Conservation (phyloP, 139 green algal genomes). For the Ettlia oleoabundans region DNA sequence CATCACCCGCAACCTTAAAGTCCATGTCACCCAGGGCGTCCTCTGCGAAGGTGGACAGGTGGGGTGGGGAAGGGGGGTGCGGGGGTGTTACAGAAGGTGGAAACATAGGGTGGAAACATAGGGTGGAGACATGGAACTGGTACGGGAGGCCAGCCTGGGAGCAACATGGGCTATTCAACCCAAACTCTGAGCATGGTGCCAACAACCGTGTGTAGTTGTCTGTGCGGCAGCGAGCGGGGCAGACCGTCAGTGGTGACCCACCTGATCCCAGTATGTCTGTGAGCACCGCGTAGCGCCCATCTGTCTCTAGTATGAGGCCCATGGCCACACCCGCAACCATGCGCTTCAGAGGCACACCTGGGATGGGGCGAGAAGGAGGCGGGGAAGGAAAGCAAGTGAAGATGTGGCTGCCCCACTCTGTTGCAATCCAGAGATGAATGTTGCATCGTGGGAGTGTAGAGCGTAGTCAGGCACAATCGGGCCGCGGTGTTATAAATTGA, state of each 20-base stretch:
- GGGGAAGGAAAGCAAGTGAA: neutral
- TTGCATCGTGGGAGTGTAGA: too few species aligned
- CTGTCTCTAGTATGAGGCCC: conserved; percentile 92
- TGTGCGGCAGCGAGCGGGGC: neutral
- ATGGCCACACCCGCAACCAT: conserved; percentile 97
- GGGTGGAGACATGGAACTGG: neutral
- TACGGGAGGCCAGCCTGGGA: neutral
- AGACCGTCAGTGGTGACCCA: neutral
- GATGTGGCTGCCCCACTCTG: neutral
- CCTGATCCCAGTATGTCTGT: conserved; percentile 91
- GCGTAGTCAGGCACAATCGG: too few species aligned
- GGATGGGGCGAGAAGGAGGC: neutral
- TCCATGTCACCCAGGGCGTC: conserved; percentile 99
- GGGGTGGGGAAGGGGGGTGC: neutral
- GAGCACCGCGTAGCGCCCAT: conserved; percentile 71
- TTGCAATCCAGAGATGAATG: too few species aligned
- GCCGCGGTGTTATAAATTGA: too few species aligned
- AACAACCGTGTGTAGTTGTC: neutral
- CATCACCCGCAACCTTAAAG: conserved; percentile 93
- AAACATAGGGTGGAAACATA: neutral
- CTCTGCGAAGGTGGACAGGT: conserved; percentile 57
- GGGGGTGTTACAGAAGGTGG: neutral
- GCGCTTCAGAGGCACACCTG: conserved; percentile 90
- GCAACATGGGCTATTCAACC: neutral
- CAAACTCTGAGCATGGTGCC: too few species aligned